Evolutionary conservation across 208 protist genomes (phyloP).

Genomic region (Vickermania spadyakhi): DNA sequence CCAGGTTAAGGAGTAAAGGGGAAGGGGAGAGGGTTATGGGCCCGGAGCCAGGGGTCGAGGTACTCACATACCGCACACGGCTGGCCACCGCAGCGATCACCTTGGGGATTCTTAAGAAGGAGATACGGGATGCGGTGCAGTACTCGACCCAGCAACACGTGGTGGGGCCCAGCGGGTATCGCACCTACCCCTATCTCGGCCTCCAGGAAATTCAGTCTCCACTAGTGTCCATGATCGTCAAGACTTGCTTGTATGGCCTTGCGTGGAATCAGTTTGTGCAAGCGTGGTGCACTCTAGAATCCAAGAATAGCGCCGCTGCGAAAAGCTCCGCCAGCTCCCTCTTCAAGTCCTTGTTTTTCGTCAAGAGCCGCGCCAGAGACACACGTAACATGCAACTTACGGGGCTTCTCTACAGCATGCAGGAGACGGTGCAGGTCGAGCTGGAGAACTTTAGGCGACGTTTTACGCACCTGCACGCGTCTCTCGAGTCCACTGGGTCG

Average conservation of each 20-base stretch:
- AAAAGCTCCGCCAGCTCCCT: background rate
- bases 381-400: slow-evolving; percentile 42
- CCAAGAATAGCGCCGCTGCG: background rate
- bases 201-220: slow-evolving; percentile 82
- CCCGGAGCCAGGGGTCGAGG: slow-evolving; percentile 23
- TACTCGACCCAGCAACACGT: slow-evolving; percentile 59
- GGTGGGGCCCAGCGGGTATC: slow-evolving; percentile 51
- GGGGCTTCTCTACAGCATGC: slow-evolving; percentile 67
- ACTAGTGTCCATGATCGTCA: slow-evolving; percentile 62
- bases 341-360: background rate
- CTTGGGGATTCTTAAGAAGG: slow-evolving; percentile 50
- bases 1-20: background rate
- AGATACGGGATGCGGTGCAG: slow-evolving; percentile 44
- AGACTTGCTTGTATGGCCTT: slow-evolving; percentile 63
- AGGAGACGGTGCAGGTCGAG: slow-evolving; percentile 42
- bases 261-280: slow-evolving; percentile 29
- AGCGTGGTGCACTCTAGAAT: background rate
- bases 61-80: slow-evolving; percentile 49
- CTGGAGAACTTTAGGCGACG: slow-evolving; percentile 38
- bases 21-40: background rate
- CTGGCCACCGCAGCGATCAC: slow-evolving; percentile 67
- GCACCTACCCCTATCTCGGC: slow-evolving; percentile 80
- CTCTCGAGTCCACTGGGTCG: slow-evolving; percentile 36
- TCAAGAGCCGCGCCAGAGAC: slow-evolving; percentile 31
- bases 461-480: slow-evolving; percentile 57